Conservation (phyloP, 208 protist species). For the Strigomonas culicis region DNA sequence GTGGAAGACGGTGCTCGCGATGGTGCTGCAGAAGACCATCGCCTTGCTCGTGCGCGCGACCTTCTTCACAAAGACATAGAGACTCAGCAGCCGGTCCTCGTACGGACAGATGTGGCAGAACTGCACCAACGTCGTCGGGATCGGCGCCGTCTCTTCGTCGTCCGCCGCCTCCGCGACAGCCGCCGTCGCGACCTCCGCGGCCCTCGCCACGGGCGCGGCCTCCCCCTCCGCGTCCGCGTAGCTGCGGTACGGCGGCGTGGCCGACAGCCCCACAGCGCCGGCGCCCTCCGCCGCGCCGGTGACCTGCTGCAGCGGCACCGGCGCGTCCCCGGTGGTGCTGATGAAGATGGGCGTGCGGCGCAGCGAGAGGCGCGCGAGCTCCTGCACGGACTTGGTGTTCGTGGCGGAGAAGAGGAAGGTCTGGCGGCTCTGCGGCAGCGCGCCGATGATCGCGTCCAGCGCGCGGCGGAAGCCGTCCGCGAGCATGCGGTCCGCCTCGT, state of each 20-base stretch:
- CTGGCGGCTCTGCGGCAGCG: slow-evolving; percentile 91
- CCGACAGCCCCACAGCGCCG: slow-evolving; percentile 4
- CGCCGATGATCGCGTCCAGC: slow-evolving; percentile 92
- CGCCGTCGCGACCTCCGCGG: slow-evolving; percentile 18
- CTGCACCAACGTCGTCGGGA: slow-evolving; percentile 79
- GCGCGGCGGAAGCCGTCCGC: slow-evolving; percentile 99
- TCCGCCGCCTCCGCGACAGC: slow-evolving; percentile 10
- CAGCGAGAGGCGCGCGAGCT: slow-evolving; percentile 91
- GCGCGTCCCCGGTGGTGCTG: slow-evolving; percentile 48
- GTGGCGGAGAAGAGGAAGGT: slow-evolving; percentile 98
- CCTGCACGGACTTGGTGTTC: slow-evolving; percentile 88
- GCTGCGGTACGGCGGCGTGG: slow-evolving; percentile 48
- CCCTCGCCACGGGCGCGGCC: slow-evolving; percentile 14
- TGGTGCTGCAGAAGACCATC: slow-evolving; percentile 98
- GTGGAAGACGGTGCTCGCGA: slow-evolving; percentile 97
- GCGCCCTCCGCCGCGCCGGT: slow-evolving; percentile 2
- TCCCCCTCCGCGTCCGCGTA: slow-evolving; percentile 25
- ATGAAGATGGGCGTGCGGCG: slow-evolving; percentile 93
- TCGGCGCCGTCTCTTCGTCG: slow-evolving; percentile 42
- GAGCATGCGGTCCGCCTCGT: slow-evolving; percentile 99
- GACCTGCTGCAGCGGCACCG: slow-evolving; percentile 32
- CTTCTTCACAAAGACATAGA: slow-evolving; percentile 98
- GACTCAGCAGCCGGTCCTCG: slow-evolving; percentile 60
- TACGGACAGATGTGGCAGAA: slow-evolving; percentile 73
- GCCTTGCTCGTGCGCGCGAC: slow-evolving; percentile 94